Conservation (phyloP, 192 early-diverging fungal species). For the Coemansia sp. region DNA sequence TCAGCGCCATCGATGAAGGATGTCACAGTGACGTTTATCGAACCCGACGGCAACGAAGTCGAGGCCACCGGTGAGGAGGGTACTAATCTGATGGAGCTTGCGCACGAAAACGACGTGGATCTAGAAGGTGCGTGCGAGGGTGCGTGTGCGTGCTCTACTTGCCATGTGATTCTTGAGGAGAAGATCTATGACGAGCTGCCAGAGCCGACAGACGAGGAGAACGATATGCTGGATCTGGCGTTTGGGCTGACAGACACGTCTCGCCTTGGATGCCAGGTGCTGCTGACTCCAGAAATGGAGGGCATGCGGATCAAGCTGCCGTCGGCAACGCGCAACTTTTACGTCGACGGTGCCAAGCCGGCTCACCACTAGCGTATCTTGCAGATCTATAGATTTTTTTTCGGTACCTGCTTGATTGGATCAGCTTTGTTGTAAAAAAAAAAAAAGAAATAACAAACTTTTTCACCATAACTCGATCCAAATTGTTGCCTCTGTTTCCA, state of each 20-base stretch:
- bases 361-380: slow-evolving; percentile 40
- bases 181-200: slow-evolving; percentile 80
- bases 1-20: slow-evolving; percentile 16
- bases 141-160: slow-evolving; percentile 91
- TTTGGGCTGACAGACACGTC: slow-evolving; percentile 97
- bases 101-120: slow-evolving; percentile 88
- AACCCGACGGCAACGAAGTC: slow-evolving; percentile 75
- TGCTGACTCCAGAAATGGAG: slow-evolving; percentile 81
- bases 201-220: slow-evolving; percentile 95
- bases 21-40: slow-evolving; percentile 79
- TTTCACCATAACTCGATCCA: no score
- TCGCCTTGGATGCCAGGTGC: slow-evolving; percentile 90
- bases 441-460: background rate
- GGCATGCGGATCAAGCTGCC: slow-evolving; percentile 87
- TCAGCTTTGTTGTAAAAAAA: background rate
- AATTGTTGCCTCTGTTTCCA: no score
- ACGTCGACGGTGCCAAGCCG: slow-evolving; percentile 67
- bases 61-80: slow-evolving; percentile 78
- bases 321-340: slow-evolving; percentile 88
- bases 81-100: slow-evolving; percentile 88
- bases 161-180: slow-evolving; percentile 87
- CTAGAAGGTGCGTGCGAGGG: slow-evolving; percentile 97
- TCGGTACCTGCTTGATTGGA: background rate
- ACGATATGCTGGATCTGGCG: slow-evolving; percentile 97
- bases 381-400: slow-evolving; percentile 1